Evolutionary conservation across 2,329 filamentous ascomycete genomes (phyloP), one percentile per base, ranked within the genome.

Genomic region (Monascus ruber): DNA sequence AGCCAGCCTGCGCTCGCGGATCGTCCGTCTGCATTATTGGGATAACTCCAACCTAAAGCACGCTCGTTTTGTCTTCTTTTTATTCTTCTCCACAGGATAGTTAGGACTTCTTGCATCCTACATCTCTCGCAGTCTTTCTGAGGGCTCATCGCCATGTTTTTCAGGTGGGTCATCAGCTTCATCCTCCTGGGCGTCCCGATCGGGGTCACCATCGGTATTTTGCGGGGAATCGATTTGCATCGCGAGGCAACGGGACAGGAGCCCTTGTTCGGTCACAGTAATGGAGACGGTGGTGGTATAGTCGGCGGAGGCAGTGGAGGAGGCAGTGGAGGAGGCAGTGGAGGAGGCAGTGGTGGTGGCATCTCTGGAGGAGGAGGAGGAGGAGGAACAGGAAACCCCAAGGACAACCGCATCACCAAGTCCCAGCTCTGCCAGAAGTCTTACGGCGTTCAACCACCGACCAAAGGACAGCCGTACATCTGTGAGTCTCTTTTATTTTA

Each of bases 131-230:
- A 3, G 17, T 17, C 17, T 17, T 17, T 17, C 17, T 17, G 17
- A 17, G 17, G 17, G 17, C 17, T 11, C 8, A 11, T 31, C 29
- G 29, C 29, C 29, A 31, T 51, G 27, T 38, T 62, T 37, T 56
- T 17, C 17, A 17, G 63, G 45, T 66, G 69, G 53, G 51, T 74
- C 42, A 62, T 74, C 55, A 75, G 72, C 56, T 62, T 68, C 38
- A 60, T 60, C 49, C 63, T 76, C 36, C 48, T 75, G 43, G 65
- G 65, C 46, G 55, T 75, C 42, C 72, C 68, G 31, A 64, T 74
- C 41, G 71, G 63, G 41, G 61, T 65, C 39, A 72, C 70, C 6
- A 47, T 74, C 26, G 72, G 69, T 35, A 56, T 73, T 33, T 55
- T 76, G 24, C 54, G 74, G 29, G 71, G 69, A 6, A 52, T 75